Evolutionary conservation across 192 early-diverging fungal genomes (phyloP).

Genomic region (Helicostylum pulchrum): DNA sequence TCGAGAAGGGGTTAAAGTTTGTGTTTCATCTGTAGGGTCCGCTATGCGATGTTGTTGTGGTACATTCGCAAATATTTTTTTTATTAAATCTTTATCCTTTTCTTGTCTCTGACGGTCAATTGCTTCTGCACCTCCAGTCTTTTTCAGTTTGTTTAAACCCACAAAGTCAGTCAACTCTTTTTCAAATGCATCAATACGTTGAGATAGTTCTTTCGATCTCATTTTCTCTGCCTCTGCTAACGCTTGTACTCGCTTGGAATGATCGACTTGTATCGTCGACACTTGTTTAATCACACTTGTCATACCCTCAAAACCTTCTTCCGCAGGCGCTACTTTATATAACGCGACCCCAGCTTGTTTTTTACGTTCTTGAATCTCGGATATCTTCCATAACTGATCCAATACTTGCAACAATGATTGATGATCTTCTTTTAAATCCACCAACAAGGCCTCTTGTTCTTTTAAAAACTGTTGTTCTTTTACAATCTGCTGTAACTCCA

Average conservation of each 20-base stretch:
- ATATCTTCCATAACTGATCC: constrained; percentile 53
- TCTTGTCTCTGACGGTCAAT: constrained; percentile 61
- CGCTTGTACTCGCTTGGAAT: constrained; percentile 57
- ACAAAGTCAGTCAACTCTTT: constrained; percentile 69
- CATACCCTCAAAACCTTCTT: constrained; percentile 57
- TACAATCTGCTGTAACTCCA: constrained; percentile 71
- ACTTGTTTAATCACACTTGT: constrained; percentile 67
- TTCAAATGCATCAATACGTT: constrained; percentile 72
- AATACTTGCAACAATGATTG: constrained; percentile 51
- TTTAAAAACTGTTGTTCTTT: constrained; percentile 74
- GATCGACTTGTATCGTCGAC: constrained; percentile 58
- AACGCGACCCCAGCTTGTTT: constrained; percentile 7
- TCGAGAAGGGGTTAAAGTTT: not conserved
- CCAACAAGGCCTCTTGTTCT: constrained; percentile 65
- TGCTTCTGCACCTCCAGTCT: constrained; percentile 71
- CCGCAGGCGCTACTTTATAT: constrained; percentile 19
- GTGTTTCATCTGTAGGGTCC: not conserved
- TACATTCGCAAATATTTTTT: constrained; percentile 38
- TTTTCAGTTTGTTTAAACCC: constrained; percentile 54
- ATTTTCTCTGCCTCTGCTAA: constrained; percentile 59
- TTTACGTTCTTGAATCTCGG: constrained; percentile 47
- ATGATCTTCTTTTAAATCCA: constrained; percentile 61
- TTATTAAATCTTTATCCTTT: constrained; percentile 60
- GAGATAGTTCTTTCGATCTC: constrained; percentile 56
- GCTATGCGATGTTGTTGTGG: too few species aligned